Percentiles rank a stretch among this genome's conserved stretches.
Conservation (phyloP, 176 grass and related monocot species). For the Ampelocalamus luodianensis region DNA sequence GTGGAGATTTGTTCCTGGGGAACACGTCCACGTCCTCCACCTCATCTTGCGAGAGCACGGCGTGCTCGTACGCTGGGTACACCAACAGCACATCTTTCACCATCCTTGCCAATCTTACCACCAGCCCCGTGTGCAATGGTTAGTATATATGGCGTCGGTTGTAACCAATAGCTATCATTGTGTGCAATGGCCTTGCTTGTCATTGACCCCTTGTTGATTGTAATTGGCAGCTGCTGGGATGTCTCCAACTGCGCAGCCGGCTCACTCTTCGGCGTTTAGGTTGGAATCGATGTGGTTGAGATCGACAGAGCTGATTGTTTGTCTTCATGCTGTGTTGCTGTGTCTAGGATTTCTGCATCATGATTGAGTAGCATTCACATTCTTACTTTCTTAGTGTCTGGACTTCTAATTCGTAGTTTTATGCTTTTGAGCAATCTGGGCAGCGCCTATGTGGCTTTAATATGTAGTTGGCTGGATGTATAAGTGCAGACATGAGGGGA, state of each 20-base stretch:
- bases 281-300: conserved; percentile 42
- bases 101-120: conserved; percentile 77
- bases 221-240: conserved; percentile 48
- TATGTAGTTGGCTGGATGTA: conserved; percentile 28
- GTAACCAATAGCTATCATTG: neutral
- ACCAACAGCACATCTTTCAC: conserved; percentile 68
- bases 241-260: conserved; percentile 59
- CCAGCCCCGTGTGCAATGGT: conserved; percentile 65
- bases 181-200: neutral
- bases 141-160: neutral
- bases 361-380: conserved; percentile 28
- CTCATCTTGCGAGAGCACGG: conserved; percentile 58
- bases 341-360: conserved; percentile 43
- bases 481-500: conserved; percentile 22
- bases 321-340: conserved; percentile 49
- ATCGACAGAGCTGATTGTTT: conserved; percentile 48
- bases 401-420: conserved; percentile 24
- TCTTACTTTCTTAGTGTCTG: neutral
- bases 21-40: conserved; percentile 60
- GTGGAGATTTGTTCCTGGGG: conserved; percentile 68
- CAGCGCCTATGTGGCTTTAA: neutral
- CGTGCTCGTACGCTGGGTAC: conserved; percentile 79
- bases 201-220: conserved; percentile 19
- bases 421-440: conserved; percentile 26
- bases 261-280: conserved; percentile 30